Evolutionary conservation across 2,329 filamentous ascomycete genomes (phyloP), one percentile per base, ranked within the genome.

Genomic region (Pezicula rhizophila): DNA sequence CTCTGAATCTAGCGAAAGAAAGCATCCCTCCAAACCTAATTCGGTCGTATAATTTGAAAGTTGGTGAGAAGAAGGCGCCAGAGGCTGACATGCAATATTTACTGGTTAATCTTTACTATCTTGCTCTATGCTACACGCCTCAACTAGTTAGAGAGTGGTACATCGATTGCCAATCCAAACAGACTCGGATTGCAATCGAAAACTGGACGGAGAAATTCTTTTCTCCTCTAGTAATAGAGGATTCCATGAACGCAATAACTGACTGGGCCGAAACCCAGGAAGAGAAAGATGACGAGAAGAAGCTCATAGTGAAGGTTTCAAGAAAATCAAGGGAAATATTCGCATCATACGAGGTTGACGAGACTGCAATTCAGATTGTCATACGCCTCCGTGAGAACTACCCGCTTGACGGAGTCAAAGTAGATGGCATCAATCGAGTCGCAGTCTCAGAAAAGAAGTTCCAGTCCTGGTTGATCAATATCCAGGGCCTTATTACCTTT

Each of bases 401-500:
- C 62, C 93, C 93, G 0, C 79, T 99, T 8, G 83, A 89, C 20
- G 77, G 80, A 1, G 88, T 95, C 1, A 74, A 79, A 8, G 90
- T 97, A 1, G 74, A 82, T 3, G 84, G 89, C 8, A 72, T 91
- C 17, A 89, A 86, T 58, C 84, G 92, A 11, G 89, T 97, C 2
- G 89, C 88, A 0, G 89, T 96, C 23, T 85, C 84, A 51, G 91
- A 97, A 63, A 84, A 84, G 66, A 95, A 93, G 64, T 99, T 93
- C 92, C 84, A 89, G 67, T 85, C 78, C 52, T 96, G 92, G 91
- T 76, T 96, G 52, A 78, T 89, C 61, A 89, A 84, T 7, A 92
- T 89, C 3, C 88, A 96, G 59, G 91, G 89, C 4, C 89, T 93
- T 40, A 96, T 99, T 60, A 92, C 89, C 38, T 95, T 97, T 63